Evolutionary conservation across 2,329 filamentous ascomycete species (phyloP), one percentile per base, ranked within the genome.

Genomic region (Arthrobotrys musiformis): DNA sequence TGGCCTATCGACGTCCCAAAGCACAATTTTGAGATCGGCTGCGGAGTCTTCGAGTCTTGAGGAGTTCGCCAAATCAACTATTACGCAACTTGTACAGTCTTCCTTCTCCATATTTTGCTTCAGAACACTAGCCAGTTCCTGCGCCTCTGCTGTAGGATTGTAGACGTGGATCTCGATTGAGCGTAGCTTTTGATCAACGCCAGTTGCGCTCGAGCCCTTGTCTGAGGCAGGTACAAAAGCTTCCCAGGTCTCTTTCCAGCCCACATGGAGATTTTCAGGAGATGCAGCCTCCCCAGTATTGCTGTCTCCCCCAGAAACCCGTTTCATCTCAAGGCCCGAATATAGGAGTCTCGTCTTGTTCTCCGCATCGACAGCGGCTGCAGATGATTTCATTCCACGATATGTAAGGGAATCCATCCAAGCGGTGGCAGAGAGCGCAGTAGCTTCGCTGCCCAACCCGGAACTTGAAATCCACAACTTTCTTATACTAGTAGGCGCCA

Each of bases 1-100:
- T 28, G n/a, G 8, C 19, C 60, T 40, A 17, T 73, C 69, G 1
- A 73, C 11, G 33, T 73, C 69, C 69, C 69, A 73, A 13, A 73
- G 69, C 8, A 73, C 22, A 5, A 73, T 52, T 24, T 52, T 73
- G 37, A 73, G 24, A 26, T 58, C 26, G 5, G 60, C 33, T 13
- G 22, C 7, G 5, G 33, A 44, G 26, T 4, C 30, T 15, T 60
- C 13, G 22, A 46, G 44, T 2, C 9, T 48, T 19, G n/a, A 4
- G 11, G 30, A 22, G 8, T 46, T n/a, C 44, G 9, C n/a, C 15
- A 48, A 56, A 24, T 60, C 30, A 37, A 66, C 17, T 11, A 54
- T 42, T 7, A 19, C 28, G 22, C 46, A 64, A 5, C 2, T 30
- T 5, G 30, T 15, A 2, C 28, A 19, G 2, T 15, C 22, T 26